phyloP scores from a whole-genome alignment of 2,329 filamentous ascomycete species.

The Colletotrichum ledebouriae region DNA sequence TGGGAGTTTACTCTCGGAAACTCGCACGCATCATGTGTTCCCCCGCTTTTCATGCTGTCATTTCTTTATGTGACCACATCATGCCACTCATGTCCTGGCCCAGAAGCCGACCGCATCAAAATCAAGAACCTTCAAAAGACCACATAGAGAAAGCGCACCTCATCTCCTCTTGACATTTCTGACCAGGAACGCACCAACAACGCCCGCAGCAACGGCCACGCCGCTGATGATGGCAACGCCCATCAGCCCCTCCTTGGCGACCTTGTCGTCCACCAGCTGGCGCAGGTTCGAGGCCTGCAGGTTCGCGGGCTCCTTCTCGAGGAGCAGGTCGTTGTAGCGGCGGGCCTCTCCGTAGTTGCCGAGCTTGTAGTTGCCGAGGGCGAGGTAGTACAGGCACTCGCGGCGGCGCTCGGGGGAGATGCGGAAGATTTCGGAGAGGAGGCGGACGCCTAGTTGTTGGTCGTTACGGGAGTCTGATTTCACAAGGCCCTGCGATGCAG shows the following conservation, averaged over 20 bases:
- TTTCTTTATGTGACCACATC: not conserved
- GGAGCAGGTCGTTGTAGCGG: slow-evolving; percentile 91
- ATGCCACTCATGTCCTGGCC: not conserved
- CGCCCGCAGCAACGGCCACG: slow-evolving; percentile 91
- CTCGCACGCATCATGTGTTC: not conserved
- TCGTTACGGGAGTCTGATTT: slow-evolving; percentile 88
- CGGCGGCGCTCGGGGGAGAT: slow-evolving; percentile 91
- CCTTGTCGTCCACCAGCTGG: slow-evolving; percentile 93
- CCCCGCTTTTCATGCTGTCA: slow-evolving; percentile 12
- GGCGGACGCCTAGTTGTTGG: slow-evolving; percentile 93
- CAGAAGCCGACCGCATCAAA: too few species aligned
- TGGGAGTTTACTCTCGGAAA: slow-evolving; percentile 1
- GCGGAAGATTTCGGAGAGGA: slow-evolving; percentile 97
- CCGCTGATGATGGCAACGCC: slow-evolving; percentile 96
- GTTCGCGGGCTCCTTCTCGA: slow-evolving; percentile 93
- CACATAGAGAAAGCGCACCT: slow-evolving; percentile 1
- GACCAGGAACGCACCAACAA: slow-evolving; percentile 89
- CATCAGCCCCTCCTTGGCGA: slow-evolving; percentile 92
- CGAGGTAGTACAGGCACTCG: slow-evolving; percentile 98
- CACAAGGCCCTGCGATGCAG: slow-evolving; percentile 81
- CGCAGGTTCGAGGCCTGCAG: slow-evolving; percentile 90
- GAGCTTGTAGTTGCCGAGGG: slow-evolving; percentile 97
- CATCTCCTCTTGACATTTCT: slow-evolving; percentile 77
- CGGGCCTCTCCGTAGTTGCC: slow-evolving; percentile 97
- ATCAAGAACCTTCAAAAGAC: too few species aligned